phyloP scores from a whole-genome alignment of 2,329 filamentous ascomycete genomes.

The Pezicula carpinea region DNA sequence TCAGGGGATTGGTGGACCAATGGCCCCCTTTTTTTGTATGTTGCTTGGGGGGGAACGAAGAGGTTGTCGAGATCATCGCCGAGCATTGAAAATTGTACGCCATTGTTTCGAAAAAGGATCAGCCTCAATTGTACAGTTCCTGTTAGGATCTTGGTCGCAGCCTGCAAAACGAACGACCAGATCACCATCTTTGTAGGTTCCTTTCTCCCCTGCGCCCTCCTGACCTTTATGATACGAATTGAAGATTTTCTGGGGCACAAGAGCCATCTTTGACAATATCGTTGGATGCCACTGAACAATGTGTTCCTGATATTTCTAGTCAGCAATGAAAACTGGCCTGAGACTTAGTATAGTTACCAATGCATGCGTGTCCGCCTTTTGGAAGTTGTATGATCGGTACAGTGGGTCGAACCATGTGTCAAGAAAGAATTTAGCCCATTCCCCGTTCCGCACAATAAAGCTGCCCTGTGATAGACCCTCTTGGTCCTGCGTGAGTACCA shows the following conservation, averaged over 20 bases:
- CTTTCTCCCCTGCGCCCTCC: constrained; percentile 37
- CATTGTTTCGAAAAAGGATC: constrained; percentile 29
- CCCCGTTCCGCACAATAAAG: constrained; percentile 75
- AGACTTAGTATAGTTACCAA: constrained; percentile 52
- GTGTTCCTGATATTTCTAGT: constrained; percentile 57
- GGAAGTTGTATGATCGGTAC: constrained; percentile 92
- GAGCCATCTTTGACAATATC: constrained; percentile 80
- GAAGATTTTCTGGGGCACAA: constrained; percentile 81
- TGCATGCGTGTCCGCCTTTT: constrained; percentile 88
- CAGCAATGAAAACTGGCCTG: constrained; percentile 2
- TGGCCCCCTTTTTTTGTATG: constrained; percentile 4
- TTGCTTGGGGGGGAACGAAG: constrained; percentile 8
- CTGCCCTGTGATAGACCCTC: constrained; percentile 73
- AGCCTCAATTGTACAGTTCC: constrained; percentile 70
- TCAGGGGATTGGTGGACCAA: constrained; percentile 14
- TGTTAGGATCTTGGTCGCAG: constrained; percentile 53
- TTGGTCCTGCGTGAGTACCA: constrained; percentile 80
- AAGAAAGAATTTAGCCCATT: constrained; percentile 89
- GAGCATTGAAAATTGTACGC: constrained; percentile 25
- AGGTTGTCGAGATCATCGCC: constrained; percentile 11
- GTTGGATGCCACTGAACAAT: constrained; percentile 97
- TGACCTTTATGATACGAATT: constrained; percentile 64
- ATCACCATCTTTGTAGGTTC: constrained; percentile 77
- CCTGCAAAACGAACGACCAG: constrained; percentile 75
- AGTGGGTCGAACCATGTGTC: constrained; percentile 96